phyloP scores from a whole-genome alignment of 2,329 filamentous ascomycete species.

The Nigrospora oryzae region DNA sequence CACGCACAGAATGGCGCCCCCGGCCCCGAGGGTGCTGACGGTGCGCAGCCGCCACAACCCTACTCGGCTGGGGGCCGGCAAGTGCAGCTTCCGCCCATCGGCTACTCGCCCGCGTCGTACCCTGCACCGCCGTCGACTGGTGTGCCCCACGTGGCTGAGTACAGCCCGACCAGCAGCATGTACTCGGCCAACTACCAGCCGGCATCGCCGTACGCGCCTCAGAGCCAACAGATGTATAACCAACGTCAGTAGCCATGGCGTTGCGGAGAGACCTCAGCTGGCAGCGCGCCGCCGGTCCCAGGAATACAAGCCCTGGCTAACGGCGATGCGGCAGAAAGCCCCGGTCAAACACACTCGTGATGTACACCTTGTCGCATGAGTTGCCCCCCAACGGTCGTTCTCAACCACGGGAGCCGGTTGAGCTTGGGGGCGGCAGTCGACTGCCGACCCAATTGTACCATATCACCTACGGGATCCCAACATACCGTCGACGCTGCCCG shows the following conservation, averaged over 20 bases:
- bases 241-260: slow-evolving; percentile 34
- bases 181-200: slow-evolving; percentile 44
- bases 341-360: too few species aligned
- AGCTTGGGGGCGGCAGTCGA: too few species aligned
- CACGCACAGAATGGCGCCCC: slow-evolving; percentile 40
- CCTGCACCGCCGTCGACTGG: slow-evolving; percentile 49
- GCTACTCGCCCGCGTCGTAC: slow-evolving; percentile 60
- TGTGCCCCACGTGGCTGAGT: slow-evolving; percentile 49
- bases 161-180: slow-evolving; percentile 39
- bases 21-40: slow-evolving; percentile 40
- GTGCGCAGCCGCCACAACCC: slow-evolving; percentile 45
- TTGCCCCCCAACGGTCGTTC: too few species aligned
- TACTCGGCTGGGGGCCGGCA: slow-evolving; percentile 49
- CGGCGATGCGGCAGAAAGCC: too few species aligned
- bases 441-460: too few species aligned
- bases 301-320: too few species aligned
- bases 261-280: too few species aligned
- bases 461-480: too few species aligned
- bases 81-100: slow-evolving; percentile 66
- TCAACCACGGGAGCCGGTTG: too few species aligned
- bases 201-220: slow-evolving; percentile 43
- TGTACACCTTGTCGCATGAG: too few species aligned
- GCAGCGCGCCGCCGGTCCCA: too few species aligned
- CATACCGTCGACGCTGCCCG: too few species aligned
- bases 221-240: slow-evolving; percentile 52